Evolutionary conservation across 805 yeast species (phyloP), one percentile per base, ranked within the genome.

Genomic region (Brettanomyces sp.): DNA sequence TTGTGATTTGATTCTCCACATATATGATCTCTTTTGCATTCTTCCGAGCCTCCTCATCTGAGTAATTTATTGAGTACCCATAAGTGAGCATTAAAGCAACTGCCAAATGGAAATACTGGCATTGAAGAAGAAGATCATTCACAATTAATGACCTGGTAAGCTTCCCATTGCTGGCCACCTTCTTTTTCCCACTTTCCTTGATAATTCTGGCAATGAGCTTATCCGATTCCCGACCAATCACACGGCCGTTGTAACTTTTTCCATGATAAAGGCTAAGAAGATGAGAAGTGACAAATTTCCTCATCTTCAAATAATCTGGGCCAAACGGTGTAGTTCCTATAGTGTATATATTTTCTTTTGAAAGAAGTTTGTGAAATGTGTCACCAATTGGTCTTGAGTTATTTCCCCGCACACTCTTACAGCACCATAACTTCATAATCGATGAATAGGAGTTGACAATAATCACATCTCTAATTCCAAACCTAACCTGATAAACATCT

Each of bases 391-490:
- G 93, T 38, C 95, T 65, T 1, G 91, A 84, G 53, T 77, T 80
- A 49, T 76, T 76, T 3, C 80, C 74, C 33, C 67, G 58, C 6
- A 79, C 64, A 51, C 69, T 67, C 12, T 52, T 57, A 28, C 60
- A 60, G 25, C 73, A 59, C 85, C 85, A 82, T 3, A 85, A 61
- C 23, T 65, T 65, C 36, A 62, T 58, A 1, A 80, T 77, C 5
- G 82, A 72, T 4, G 70, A 73, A 52, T 65, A 80, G 1, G 83
- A 73, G 56, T 85, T 82, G n/a, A 79, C 90, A 14, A 85, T 80
- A 11, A 85, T 71, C 1, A 81, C 74, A 12, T 73, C 63, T 36
- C 62, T 68, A 18, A 58, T 63, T 0, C 95, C 95, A 45, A 85
- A 60, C 41, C 83, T 62, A 39, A 83, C 68, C 53, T 85, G 91